Base-by-base conservation (phyloP, 441 rosid genomes). In the Gossypium gossypioides region DNA sequence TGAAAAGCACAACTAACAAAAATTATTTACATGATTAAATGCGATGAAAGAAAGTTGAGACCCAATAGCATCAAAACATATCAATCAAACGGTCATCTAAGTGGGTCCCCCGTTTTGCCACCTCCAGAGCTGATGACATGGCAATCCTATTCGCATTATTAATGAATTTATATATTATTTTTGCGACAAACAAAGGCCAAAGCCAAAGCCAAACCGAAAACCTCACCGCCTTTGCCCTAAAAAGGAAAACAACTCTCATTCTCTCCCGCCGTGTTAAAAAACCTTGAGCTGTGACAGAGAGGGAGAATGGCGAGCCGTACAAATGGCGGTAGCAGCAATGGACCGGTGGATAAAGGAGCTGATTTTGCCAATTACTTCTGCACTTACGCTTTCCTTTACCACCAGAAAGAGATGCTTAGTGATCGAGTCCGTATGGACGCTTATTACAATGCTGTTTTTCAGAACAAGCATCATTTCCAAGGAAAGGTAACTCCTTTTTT, bases 371-470 rank as follows among this genome's bases (percentile, higher is more conserved):
- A 94, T 8, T 94, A 94, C 77, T 94, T 94, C 82, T 94, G 99
- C 78, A 88, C 97, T 1, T 92, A 92, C 77, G 81, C 96, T 8
- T 92, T 82, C 61, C 96, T 94, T 42, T 94, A 87, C 81, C 99
- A 94, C 87, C 99, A 94, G 84, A 92, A 94, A 62, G 99, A 94
- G 74, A 94, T 94, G 99, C 97, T 94, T 74, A 90, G 90, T 56
- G 99, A 94, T 76, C 88, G 94, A 74, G 97, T 94, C 37, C 97
- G 99, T 79, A 94, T 94, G 99, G 97, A 94, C 82, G 97, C 99
- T 21, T 94, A 94, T 78, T 89, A 37, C 84, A 82, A 83, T 74
- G 77, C 99, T 71, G 81, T 94, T 74, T 89, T 88, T 75, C 72
- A 82, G 74, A 94, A 94, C 87, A 88, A 84, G 32, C 87, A 81